Percentiles rank a stretch among this genome's conserved stretches.
phyloP scores from a whole-genome alignment of 257 asterid genomes.

The Verbena officinalis region DNA sequence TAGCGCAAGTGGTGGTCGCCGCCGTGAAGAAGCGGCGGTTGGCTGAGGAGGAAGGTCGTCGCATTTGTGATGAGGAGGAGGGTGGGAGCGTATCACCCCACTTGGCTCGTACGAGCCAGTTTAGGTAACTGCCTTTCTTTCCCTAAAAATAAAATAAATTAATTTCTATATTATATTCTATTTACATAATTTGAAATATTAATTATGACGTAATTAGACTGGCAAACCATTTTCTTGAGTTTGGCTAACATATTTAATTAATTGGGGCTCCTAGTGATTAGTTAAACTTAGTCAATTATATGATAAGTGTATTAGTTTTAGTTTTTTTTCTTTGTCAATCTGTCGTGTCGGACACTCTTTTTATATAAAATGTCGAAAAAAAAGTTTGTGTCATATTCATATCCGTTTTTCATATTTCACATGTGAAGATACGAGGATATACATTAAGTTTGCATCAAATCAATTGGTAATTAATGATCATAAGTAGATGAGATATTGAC shows the following conservation, averaged over 20 bases:
- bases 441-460: neutral
- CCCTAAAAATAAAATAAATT: too few species aligned
- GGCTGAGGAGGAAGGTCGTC: constrained; percentile 20
- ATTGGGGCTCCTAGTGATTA: too few species aligned
- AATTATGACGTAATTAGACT: neutral
- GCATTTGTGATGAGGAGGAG: constrained; percentile 29
- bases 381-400: too few species aligned
- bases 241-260: too few species aligned
- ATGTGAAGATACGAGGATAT: too few species aligned
- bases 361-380: too few species aligned
- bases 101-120: constrained; percentile 38
- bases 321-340: too few species aligned
- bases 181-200: neutral
- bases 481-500: neutral
- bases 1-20: constrained; percentile 54
- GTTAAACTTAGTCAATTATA: too few species aligned
- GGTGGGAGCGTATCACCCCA: neutral
- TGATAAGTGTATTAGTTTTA: too few species aligned
- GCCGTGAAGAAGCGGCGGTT: constrained; percentile 40
- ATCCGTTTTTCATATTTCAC: too few species aligned
- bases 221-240: too few species aligned
- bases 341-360: too few species aligned
- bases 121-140: constrained; percentile 30
- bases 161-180: neutral
- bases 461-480: neutral